A percentile compares a stretch with the other conserved stretches of the same genome.
Conservation (phyloP, 2,329 filamentous ascomycete species). For the Botrytis paeoniae region DNA sequence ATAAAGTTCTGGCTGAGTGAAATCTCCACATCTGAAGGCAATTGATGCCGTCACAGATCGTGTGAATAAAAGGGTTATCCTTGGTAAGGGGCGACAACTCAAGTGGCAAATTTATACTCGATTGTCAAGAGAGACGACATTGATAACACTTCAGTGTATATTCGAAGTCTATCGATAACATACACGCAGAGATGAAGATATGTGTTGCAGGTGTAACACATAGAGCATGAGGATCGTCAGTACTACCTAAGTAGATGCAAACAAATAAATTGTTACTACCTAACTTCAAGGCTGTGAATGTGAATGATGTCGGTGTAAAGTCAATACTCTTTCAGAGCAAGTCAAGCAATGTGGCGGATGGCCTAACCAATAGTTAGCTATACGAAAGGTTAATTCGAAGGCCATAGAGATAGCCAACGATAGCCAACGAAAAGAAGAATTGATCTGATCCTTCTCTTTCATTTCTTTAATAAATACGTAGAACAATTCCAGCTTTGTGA, state of each 20-base stretch:
- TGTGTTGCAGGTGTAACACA: neutral
- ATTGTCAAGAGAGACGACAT: neutral
- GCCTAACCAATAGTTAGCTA: neutral
- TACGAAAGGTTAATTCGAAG: neutral
- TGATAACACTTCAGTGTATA: neutral
- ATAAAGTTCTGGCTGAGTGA: neutral
- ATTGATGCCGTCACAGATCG: neutral
- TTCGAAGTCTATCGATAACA: neutral
- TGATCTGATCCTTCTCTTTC: neutral
- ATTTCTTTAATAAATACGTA: neutral
- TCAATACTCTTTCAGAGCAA: neutral
- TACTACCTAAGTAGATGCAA: neutral
- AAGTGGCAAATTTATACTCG: neutral
- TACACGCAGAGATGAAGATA: neutral
- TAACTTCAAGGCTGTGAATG: neutral
- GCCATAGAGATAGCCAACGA: neutral
- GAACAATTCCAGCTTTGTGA: neutral
- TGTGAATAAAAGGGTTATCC: neutral
- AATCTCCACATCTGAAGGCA: neutral
- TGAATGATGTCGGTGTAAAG: neutral
- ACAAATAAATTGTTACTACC: neutral
- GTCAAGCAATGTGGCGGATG: neutral
- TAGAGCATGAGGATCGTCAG: neutral
- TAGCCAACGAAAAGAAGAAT: neutral
- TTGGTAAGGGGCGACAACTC: slow-evolving; percentile 1